Base-by-base conservation (phyloP, 2,329 filamentous ascomycete genomes). In the Tothia fuscella region DNA sequence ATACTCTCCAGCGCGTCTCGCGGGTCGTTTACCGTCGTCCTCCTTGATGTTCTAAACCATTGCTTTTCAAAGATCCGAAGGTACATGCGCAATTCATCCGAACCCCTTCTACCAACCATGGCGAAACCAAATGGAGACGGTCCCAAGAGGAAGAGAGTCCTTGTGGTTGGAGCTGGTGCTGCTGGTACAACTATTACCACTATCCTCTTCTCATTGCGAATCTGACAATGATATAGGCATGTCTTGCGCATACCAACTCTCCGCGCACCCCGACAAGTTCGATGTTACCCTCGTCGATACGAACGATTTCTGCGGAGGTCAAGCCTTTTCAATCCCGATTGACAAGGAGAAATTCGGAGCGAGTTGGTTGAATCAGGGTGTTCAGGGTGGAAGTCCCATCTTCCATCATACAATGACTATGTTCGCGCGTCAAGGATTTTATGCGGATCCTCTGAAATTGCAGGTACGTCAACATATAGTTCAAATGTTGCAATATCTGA, bases 371-470 rank as follows among this genome's bases (percentile, higher is more conserved):
- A 78, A 78, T 45, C 71, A 77, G 47, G 74, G 74, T 39, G 74
- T 80, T 2, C 76, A 80, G 51, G 76, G 76, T 22, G 76, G 76
- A 13, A 71, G 67, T 26, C 68, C 77, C 60, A 79, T 79, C 48
- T 80, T 80, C 58, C 74, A 79, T 52, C 76, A 80, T 51, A 80
- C 76, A 0, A 72, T 79, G 64, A 73, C 72, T 40, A 78, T 78
- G 67, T 80, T 80, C 51, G 62, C 67, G 4, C 63, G 69, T 38
- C 70, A 78, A 48, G 70, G 69, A 10, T 66, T 71, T 49, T 64
- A 70, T 39, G 66, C 75, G 3, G 65, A 76, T 52, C 68, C 69
- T 1, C 71, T 80, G 30, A 66, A 72, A 47, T 63, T 79, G 5
- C 74, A 80, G 52, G 70, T 57, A 46, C 14, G 45, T 20, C 2